These are phyloP conservation scores for Porodaedalea pini DNA, from an alignment of 1,284 basidiomycete genomes.

Conservation along the genomic window DNA sequence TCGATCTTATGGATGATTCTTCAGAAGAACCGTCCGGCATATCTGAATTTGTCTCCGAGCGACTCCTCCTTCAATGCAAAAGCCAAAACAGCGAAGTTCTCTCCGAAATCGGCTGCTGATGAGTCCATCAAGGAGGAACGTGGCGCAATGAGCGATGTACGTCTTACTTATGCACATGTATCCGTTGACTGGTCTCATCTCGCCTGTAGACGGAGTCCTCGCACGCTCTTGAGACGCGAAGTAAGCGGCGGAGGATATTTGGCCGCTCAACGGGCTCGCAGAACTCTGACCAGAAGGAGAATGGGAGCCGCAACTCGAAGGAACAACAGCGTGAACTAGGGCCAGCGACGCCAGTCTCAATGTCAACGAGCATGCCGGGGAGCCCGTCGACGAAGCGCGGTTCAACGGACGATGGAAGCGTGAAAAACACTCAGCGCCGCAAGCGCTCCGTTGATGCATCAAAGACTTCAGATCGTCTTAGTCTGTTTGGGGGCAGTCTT, in stretches of 20 bases:
- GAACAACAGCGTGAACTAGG: slow-evolving; percentile 30
- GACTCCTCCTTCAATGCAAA: slow-evolving; percentile 46
- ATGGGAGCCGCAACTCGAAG: slow-evolving; percentile 34
- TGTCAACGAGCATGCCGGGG: slow-evolving; percentile 25
- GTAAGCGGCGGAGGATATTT: slow-evolving; percentile 50
- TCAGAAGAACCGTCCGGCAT: slow-evolving; percentile 39
- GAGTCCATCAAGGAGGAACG: slow-evolving; percentile 42
- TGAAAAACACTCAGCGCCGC: slow-evolving; percentile 33
- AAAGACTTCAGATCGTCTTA: slow-evolving; percentile 58
- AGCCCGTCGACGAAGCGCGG: slow-evolving; percentile 30
- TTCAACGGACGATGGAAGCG: slow-evolving; percentile 24
- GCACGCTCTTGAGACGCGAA: slow-evolving; percentile 27
- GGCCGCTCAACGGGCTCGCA: slow-evolving; percentile 41
- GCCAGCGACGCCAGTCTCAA: slow-evolving; percentile 25
- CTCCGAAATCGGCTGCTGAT: slow-evolving; percentile 10
- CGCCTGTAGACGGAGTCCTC: slow-evolving; percentile 42
- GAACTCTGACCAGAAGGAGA: slow-evolving; percentile 32
- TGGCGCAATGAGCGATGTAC: slow-evolving; percentile 64
- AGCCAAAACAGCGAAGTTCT: slow-evolving; percentile 30
- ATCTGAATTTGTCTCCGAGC: slow-evolving; percentile 56
- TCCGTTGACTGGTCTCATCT: slow-evolving; percentile 14
- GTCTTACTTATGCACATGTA: slow-evolving; percentile 24
- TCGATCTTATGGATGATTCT: slow-evolving; percentile 1
- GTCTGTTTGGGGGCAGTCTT: slow-evolving; percentile 71
- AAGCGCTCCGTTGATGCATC: slow-evolving; percentile 52